Evolutionary conservation across 306 rosid species (phyloP).

Genomic region (Nissolia schottii): DNA sequence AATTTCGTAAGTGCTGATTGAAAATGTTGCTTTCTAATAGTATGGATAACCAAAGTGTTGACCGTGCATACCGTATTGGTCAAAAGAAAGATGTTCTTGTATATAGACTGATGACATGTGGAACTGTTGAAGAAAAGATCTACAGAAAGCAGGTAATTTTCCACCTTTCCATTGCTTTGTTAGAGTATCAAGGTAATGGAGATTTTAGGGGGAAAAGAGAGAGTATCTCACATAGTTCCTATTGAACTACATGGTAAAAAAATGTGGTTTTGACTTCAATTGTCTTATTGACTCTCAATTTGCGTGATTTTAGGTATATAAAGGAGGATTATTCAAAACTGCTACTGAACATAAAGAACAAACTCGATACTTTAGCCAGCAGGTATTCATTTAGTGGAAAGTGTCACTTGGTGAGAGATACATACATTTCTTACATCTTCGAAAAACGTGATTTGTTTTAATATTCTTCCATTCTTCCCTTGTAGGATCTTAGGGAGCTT

Average conservation of each 20-base stretch:
- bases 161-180: not conserved
- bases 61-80: constrained; percentile 96
- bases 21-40: constrained; percentile 35
- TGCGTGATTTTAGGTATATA: constrained; percentile 51
- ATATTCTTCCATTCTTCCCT: constrained; percentile 12
- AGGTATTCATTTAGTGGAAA: constrained; percentile 44
- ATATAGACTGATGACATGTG: constrained; percentile 90
- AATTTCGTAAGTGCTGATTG: not conserved
- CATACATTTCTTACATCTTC: not conserved
- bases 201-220: not conserved
- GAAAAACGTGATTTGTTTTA: not conserved
- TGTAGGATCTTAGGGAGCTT: constrained; percentile 87
- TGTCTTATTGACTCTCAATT: constrained; percentile 8
- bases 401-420: not conserved
- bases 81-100: constrained; percentile 88
- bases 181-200: not conserved
- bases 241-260: not conserved
- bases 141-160: constrained; percentile 80
- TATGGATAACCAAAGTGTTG: constrained; percentile 94
- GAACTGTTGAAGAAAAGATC: constrained; percentile 96
- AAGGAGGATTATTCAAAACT: constrained; percentile 87
- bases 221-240: not conserved
- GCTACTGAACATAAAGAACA: constrained; percentile 97
- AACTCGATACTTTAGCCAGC: constrained; percentile 87
- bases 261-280: not conserved